Evolutionary conservation across 768 basidiomycete genomes (phyloP).

Genomic region (Tulasnella sp.): DNA sequence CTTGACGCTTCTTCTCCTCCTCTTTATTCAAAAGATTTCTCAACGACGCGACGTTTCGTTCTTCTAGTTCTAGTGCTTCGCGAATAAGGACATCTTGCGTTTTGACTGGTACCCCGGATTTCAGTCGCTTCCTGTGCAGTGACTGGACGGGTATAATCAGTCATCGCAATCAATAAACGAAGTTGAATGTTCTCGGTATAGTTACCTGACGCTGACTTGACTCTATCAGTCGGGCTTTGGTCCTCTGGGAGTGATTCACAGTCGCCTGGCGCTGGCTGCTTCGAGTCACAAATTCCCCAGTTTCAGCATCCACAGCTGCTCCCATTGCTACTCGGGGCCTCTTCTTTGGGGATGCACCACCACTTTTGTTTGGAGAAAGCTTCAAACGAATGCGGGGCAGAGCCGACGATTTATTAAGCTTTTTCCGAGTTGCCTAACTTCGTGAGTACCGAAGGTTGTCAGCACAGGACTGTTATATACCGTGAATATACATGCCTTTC

Average conservation of each 20-base stretch:
- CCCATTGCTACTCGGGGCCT: constrained; percentile 49
- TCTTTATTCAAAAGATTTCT: constrained; percentile 70
- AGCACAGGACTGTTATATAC: neutral
- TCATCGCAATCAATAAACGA: neutral
- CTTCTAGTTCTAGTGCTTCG: constrained; percentile 77
- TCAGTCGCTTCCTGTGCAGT: constrained; percentile 52
- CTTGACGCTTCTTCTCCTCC: constrained; percentile 71
- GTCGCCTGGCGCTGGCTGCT: constrained; percentile 37
- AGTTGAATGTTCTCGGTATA: neutral
- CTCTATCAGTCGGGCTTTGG: constrained; percentile 35
- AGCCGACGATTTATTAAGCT: neutral
- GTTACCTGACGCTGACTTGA: constrained; percentile 38
- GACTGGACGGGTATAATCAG: constrained; percentile 28
- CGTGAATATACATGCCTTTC: neutral
- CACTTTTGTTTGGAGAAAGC: neutral
- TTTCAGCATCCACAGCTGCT: constrained; percentile 49
- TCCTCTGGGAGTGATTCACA: constrained; percentile 47
- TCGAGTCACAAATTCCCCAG: constrained; percentile 42
- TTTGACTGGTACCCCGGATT: constrained; percentile 42
- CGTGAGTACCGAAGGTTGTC: too few species aligned
- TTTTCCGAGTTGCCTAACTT: neutral
- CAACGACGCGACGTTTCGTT: constrained; percentile 72
- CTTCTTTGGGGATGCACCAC: neutral
- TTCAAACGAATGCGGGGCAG: neutral
- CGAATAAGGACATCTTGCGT: constrained; percentile 83